Evolutionary conservation across 176 grass and related monocot species (phyloP).

Genomic region (Oryza rufipogon): DNA sequence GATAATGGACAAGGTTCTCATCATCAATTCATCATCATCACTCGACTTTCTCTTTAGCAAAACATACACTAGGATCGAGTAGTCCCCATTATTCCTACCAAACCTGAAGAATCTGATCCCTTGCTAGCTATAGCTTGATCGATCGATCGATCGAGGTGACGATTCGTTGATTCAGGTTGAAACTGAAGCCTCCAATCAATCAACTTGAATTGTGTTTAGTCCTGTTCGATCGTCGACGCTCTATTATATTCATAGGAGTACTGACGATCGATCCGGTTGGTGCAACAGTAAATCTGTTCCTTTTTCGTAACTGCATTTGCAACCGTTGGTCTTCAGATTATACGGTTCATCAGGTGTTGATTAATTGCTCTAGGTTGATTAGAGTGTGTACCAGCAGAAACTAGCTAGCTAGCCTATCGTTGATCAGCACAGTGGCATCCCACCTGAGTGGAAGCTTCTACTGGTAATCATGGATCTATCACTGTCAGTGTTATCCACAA

Average conservation of each 20-base stretch:
- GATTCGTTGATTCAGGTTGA: not conserved
- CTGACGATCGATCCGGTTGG: not conserved
- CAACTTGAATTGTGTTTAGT: not conserved
- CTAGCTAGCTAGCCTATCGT: not conserved
- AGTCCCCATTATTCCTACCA: conserved; percentile 15
- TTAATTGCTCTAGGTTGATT: not conserved
- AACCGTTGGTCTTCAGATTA: not conserved
- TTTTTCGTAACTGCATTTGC: not conserved
- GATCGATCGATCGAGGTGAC: not conserved
- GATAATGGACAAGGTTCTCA: conserved; percentile 16
- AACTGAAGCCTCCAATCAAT: not conserved
- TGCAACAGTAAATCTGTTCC: not conserved
- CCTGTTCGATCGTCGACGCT: not conserved
- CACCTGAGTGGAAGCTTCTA: conserved; percentile 8
- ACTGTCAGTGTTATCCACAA: conserved; percentile 17
- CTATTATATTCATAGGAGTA: not conserved
- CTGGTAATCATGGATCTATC: conserved; percentile 6
- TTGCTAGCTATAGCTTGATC: not conserved
- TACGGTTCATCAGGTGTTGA: not conserved
- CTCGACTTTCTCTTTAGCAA: not conserved
- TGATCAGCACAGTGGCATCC: not conserved
- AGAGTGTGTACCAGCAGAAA: not conserved
- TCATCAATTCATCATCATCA: conserved; percentile 1
- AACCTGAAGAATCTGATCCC: conserved; percentile 12
- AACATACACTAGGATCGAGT: not conserved